These are phyloP conservation scores for Flaveria trinervia DNA, from an alignment of 129 eudicot species.

Conservation along the genomic window DNA sequence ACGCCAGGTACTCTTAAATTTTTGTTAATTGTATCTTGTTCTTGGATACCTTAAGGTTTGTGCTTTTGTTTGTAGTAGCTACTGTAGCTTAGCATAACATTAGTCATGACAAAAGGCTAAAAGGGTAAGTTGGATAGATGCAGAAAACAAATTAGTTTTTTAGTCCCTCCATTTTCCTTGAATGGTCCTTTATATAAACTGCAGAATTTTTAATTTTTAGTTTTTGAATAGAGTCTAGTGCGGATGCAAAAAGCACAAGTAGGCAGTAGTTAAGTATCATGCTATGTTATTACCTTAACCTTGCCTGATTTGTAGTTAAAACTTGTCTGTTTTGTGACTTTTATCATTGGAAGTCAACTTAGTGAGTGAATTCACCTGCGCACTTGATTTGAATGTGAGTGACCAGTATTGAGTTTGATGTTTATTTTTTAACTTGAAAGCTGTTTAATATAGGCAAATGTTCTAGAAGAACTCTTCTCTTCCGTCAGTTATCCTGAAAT, in stretches of 20 bases:
- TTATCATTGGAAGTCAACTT: not conserved
- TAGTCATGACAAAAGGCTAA: not conserved
- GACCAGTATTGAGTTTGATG: not conserved
- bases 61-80: not conserved
- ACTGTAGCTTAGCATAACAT: not conserved
- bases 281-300: slow-evolving; percentile 11
- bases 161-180: slow-evolving; percentile 1
- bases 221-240: not conserved
- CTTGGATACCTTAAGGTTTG: not conserved
- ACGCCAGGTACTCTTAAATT: slow-evolving; percentile 58
- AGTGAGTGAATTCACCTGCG: slow-evolving; percentile 7
- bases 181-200: not conserved
- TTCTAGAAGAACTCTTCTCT: slow-evolving; percentile 73
- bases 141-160: not conserved
- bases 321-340: not conserved
- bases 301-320: slow-evolving; percentile 7
- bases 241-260: slow-evolving; percentile 23
- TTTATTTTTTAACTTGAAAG: slow-evolving; percentile 27
- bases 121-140: slow-evolving; percentile 19
- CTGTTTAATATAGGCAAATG: slow-evolving; percentile 52
- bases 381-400: slow-evolving; percentile 7
- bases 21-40: slow-evolving; percentile 1
- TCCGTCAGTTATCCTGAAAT: slow-evolving; percentile 54
- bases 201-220: not conserved
- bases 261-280: slow-evolving; percentile 16